Conservation (phyloP, 805 yeast species). For the Zygoascus biomembranicola region DNA sequence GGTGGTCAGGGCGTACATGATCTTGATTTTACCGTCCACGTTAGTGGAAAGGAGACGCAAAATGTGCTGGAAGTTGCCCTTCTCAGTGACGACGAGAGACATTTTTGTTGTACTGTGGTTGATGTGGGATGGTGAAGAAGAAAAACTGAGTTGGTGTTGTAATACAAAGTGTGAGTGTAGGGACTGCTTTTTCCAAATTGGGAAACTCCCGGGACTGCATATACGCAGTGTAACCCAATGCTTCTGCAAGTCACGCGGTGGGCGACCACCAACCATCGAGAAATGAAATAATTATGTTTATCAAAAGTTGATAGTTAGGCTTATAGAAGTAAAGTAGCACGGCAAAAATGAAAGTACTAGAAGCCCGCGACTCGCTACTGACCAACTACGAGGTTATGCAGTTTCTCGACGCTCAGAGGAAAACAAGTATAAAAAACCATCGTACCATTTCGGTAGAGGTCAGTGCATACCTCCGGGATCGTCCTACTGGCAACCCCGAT, state of each 20-base stretch:
- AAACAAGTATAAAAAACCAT: conserved; percentile 1
- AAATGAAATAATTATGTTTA: too few species aligned
- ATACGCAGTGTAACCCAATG: background rate
- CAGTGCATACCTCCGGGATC: conserved; percentile 31
- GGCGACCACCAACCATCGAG: too few species aligned
- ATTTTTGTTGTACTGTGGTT: conserved; percentile 28
- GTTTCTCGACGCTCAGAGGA: conserved; percentile 32
- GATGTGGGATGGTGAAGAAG: background rate
- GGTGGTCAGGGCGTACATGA: conserved; percentile 99
- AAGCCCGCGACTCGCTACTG: conserved; percentile 47
- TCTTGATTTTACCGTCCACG: conserved; percentile 99
- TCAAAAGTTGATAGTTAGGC: too few species aligned
- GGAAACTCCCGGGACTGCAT: background rate
- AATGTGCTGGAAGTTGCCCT: conserved; percentile 99
- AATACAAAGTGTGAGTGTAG: background rate
- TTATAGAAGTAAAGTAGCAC: too few species aligned
- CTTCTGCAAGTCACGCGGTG: too few species aligned
- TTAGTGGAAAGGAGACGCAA: conserved; percentile 99
- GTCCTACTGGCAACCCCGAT: conserved; percentile 31
- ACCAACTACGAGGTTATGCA: conserved; percentile 58
- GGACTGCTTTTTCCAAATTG: background rate
- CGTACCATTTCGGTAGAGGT: conserved; percentile 29
- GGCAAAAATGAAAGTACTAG: conserved; percentile 34
- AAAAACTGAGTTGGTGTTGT: conserved; percentile 2
- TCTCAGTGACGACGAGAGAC: conserved; percentile 98